phyloP scores from a whole-genome alignment of 371 early-diverging fungal species.

The Mortierella sp. region DNA sequence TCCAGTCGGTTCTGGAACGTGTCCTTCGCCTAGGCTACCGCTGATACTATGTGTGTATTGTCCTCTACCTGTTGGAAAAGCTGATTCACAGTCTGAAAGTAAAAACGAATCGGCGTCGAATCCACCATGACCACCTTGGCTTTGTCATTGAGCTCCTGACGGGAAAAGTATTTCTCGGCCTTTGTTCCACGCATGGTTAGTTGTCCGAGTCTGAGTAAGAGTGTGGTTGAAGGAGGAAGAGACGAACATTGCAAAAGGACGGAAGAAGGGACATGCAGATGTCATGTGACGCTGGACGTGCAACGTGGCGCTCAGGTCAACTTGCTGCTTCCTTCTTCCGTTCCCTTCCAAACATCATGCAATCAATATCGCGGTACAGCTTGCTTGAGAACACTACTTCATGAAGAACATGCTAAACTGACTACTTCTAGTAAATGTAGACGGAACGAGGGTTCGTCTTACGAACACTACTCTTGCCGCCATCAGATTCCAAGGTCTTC shows the following conservation, averaged over 20 bases:
- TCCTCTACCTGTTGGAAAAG: constrained; percentile 62
- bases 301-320: too few relatives aligned
- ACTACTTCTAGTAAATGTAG: constrained; percentile 12
- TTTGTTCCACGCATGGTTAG: constrained; percentile 30
- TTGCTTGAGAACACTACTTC: too few relatives aligned
- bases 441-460: constrained; percentile 29
- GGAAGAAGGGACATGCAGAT: constrained; percentile 3
- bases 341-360: too few relatives aligned
- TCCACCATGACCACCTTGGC: constrained; percentile 56
- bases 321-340: too few relatives aligned
- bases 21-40: too few relatives aligned
- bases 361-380: too few relatives aligned
- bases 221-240: not conserved
- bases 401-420: too few relatives aligned
- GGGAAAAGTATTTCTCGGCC: constrained; percentile 35
- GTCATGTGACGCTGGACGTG: too few relatives aligned
- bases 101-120: constrained; percentile 61
- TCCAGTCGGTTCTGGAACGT: too few relatives aligned
- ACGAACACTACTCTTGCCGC: constrained; percentile 13
- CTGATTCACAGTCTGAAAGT: constrained; percentile 65
- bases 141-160: constrained; percentile 54
- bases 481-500: constrained; percentile 3
- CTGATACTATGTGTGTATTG: not conserved
- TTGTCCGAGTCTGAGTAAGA: not conserved
- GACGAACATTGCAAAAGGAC: not conserved